These are phyloP conservation scores for Suhomyces choctaworum DNA, from an alignment of 1,139 yeast species.

Conservation along the genomic window DNA sequence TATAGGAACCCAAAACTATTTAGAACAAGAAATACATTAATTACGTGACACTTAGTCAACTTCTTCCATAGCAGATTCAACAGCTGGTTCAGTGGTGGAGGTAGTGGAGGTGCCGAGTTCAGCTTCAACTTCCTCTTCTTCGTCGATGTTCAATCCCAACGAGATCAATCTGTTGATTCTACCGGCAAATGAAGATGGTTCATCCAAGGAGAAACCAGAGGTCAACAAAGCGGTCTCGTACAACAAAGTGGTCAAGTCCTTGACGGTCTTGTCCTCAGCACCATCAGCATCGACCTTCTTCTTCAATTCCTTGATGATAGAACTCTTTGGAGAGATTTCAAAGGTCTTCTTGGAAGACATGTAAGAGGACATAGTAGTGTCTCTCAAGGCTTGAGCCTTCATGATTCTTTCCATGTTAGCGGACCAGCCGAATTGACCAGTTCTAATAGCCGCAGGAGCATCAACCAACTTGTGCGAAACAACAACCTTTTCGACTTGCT, in stretches of 20 bases:
- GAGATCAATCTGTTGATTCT: constrained; percentile 98
- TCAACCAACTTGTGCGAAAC: constrained; percentile 97
- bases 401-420: constrained; percentile 99
- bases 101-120: constrained; percentile 51
- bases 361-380: constrained; percentile 97
- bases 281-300: constrained; percentile 96
- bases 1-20: constrained; percentile 12
- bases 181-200: constrained; percentile 95
- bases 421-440: constrained; percentile 99
- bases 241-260: constrained; percentile 93
- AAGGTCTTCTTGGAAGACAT: constrained; percentile 99
- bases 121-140: constrained; percentile 54
- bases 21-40: constrained; percentile 15
- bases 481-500: constrained; percentile 98
- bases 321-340: constrained; percentile 96
- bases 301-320: constrained; percentile 93
- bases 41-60: constrained; percentile 64
- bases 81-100: constrained; percentile 59
- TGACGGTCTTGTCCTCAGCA: constrained; percentile 97
- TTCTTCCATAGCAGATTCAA: constrained; percentile 98
- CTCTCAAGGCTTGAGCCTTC: constrained; percentile 99
- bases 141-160: constrained; percentile 97
- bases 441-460: constrained; percentile 99
- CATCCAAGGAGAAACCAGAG: constrained; percentile 98
- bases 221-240: constrained; percentile 98